Evolutionary conservation across 345 rosid genomes (phyloP).

Genomic region (Bruguiera parviflora): DNA sequence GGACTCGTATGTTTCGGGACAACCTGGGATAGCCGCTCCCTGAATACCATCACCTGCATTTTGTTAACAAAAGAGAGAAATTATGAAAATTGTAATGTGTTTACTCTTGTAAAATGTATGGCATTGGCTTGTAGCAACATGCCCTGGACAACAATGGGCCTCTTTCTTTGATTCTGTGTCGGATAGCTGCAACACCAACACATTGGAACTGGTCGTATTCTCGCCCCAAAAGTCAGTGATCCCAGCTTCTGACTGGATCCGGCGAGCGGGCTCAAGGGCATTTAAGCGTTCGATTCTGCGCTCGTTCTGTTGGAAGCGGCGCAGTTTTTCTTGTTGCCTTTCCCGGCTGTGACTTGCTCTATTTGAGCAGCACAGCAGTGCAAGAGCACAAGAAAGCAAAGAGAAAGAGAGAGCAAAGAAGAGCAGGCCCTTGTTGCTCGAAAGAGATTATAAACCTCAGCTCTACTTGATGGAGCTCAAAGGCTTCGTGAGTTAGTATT

Average conservation of each 20-base stretch:
- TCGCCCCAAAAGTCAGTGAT: conserved; percentile 38
- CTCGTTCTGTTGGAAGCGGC: conserved; percentile 17
- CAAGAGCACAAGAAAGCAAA: conserved; percentile 10
- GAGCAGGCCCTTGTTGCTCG: conserved; percentile 8
- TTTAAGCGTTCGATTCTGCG: conserved; percentile 29
- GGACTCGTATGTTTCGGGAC: conserved; percentile 37
- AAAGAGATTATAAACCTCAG: not conserved
- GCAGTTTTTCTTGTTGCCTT: not conserved
- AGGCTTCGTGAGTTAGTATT: not conserved
- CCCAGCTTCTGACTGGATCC: conserved; percentile 35
- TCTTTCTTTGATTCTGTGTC: conserved; percentile 26
- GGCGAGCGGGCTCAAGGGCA: conserved; percentile 26
- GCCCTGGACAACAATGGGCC: conserved; percentile 40
- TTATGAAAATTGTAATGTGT: not conserved
- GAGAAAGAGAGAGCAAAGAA: conserved; percentile 19
- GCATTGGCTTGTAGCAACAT: not conserved
- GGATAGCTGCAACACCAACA: conserved; percentile 35
- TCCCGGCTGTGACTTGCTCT: not conserved
- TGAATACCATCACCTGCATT: conserved; percentile 29
- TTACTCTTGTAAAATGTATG: not conserved
- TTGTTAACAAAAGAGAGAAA: not conserved
- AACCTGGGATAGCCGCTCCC: conserved; percentile 32
- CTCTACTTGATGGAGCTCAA: not conserved
- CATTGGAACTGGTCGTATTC: conserved; percentile 34
- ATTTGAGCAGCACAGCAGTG: conserved; percentile 5